Conservation (phyloP, 176 grass and related monocot genomes). For the Avena atlantica region DNA sequence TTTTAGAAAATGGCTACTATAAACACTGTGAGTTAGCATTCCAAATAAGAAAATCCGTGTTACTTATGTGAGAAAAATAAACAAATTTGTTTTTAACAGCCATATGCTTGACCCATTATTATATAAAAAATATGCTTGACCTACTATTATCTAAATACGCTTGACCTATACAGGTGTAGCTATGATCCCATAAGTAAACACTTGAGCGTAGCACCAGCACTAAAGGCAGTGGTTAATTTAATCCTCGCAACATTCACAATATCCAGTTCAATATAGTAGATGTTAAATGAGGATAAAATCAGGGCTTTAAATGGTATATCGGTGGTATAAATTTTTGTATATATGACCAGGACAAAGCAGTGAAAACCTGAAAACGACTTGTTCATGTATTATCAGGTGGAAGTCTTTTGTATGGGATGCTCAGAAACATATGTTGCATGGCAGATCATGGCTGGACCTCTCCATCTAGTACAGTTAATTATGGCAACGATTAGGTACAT, state of each 20-base stretch:
- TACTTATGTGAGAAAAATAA: not conserved
- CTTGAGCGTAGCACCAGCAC: not conserved
- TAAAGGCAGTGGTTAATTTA: conserved; percentile 23
- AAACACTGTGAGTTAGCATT: not conserved
- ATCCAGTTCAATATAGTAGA: conserved; percentile 1
- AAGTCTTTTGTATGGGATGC: not conserved
- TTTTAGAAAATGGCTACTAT: not conserved
- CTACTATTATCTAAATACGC: conserved; percentile 2
- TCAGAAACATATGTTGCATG: not conserved
- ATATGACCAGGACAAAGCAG: conserved; percentile 12
- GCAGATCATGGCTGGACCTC: not conserved
- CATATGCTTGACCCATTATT: not conserved
- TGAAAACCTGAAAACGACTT: not conserved
- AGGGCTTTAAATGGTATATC: not conserved
- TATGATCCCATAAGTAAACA: not conserved
- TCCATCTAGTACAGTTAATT: conserved; percentile 6
- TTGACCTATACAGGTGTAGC: not conserved
- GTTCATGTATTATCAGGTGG: not conserved
- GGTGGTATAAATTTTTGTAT: not conserved
- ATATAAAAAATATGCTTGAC: not conserved
- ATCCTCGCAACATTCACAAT: not conserved
- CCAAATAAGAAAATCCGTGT: not conserved
- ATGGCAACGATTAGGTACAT: not conserved
- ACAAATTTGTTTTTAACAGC: not conserved
- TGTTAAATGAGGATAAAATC: not conserved